Evolutionary conservation across 208 protist genomes (phyloP).

Genomic region (Wallacemonas sp.): DNA sequence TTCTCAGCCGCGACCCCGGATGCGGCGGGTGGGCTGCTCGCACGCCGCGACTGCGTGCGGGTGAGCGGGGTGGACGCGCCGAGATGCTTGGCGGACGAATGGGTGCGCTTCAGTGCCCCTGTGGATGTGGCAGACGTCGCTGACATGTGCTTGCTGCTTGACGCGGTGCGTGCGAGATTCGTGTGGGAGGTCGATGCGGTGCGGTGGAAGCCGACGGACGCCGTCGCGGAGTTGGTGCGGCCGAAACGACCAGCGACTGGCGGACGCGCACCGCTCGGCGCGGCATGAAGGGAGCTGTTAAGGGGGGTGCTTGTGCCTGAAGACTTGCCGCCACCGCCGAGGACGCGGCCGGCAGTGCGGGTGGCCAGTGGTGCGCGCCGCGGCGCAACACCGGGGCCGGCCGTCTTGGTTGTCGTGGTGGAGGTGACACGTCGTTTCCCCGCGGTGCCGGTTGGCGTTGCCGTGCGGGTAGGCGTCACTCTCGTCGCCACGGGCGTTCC

Average conservation of each 20-base stretch:
- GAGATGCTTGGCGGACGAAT: conserved; percentile 11
- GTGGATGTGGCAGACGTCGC: background rate
- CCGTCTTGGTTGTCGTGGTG: background rate
- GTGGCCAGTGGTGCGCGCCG: conserved; percentile 13
- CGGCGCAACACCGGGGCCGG: background rate
- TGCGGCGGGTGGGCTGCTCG: conserved; percentile 18
- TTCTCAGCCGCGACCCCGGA: background rate
- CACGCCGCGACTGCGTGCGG: background rate
- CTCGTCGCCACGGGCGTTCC: background rate
- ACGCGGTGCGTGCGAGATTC: conserved; percentile 93
- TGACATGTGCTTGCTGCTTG: conserved; percentile 50
- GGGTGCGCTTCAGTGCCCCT: conserved; percentile 25
- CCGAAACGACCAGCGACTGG: background rate
- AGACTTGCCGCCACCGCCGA: conserved; percentile 12
- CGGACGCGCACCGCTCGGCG: background rate
- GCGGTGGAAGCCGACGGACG: background rate
- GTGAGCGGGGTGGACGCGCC: conserved; percentile 4
- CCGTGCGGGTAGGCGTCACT: background rate
- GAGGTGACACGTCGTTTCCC: background rate
- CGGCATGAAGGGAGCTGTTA: conserved; percentile 1
- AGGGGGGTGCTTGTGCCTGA: conserved; percentile 4
- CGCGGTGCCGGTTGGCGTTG: background rate
- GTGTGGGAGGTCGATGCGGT: conserved; percentile 1
- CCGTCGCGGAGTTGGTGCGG: conserved; percentile 4
- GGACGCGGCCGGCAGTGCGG: conserved; percentile 36